A percentile compares a stretch with the other conserved stretches of the same genome.
Evolutionary conservation across 805 yeast genomes (phyloP).

Genomic region (Lipomyces japonicus): DNA sequence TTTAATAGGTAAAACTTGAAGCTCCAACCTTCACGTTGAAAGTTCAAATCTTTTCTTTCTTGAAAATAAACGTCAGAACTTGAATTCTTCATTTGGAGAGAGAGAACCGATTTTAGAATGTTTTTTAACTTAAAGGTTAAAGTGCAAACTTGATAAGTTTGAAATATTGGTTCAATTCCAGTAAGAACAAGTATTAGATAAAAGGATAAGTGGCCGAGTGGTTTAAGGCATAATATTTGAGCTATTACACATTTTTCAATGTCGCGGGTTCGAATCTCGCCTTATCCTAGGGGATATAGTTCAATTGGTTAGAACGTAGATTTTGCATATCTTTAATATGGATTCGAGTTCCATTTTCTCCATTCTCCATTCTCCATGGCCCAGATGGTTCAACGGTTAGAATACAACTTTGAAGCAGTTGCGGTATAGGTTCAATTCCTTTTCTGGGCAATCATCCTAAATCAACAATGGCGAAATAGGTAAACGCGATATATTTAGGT

Average conservation of each 20-base stretch:
- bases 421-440: slow-evolving; percentile 29
- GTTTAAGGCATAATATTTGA: slow-evolving; percentile 30
- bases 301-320: slow-evolving; percentile 31
- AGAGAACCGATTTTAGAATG: too few relatives aligned
- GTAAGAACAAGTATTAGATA: neutral
- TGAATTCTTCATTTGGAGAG: too few relatives aligned
- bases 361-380: neutral
- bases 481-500: slow-evolving; percentile 16
- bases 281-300: slow-evolving; percentile 31
- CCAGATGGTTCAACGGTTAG: slow-evolving; percentile 6
- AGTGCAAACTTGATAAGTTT: slow-evolving; percentile 1
- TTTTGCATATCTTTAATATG: slow-evolving; percentile 28
- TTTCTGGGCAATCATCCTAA: slow-evolving; percentile 34
- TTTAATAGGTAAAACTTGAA: slow-evolving; percentile 1
- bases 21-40: slow-evolving; percentile 1
- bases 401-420: slow-evolving; percentile 19
- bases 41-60: slow-evolving; percentile 1
- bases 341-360: slow-evolving; percentile 28
- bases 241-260: slow-evolving; percentile 27
- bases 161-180: slow-evolving; percentile 1
- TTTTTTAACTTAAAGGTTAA: slow-evolving; percentile 1
- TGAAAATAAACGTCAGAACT: neutral
- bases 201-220: slow-evolving; percentile 29
- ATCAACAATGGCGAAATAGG: slow-evolving; percentile 28
- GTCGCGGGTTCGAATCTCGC: slow-evolving; percentile 32